These are phyloP conservation scores for Apiotrichum siamense DNA, from an alignment of 1,284 basidiomycete species.

Conservation along the genomic window DNA sequence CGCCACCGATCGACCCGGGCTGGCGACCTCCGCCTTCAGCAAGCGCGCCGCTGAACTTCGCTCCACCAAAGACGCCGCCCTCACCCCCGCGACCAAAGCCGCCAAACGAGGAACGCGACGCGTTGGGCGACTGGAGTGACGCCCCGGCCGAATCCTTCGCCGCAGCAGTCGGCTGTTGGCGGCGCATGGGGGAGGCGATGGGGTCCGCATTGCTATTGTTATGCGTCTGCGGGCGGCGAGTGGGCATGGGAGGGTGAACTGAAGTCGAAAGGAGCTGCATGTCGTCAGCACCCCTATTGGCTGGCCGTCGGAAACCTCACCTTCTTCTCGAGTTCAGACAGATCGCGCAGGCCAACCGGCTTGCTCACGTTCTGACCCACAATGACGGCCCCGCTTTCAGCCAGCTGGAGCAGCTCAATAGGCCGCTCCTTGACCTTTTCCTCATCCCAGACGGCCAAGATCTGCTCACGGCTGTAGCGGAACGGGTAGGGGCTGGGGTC, in stretches of 20 bases:
- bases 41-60: slow-evolving; percentile 30
- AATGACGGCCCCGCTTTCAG: slow-evolving; percentile 73
- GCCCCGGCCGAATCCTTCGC: not conserved
- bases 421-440: slow-evolving; percentile 66
- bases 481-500: slow-evolving; percentile 56
- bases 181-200: slow-evolving; percentile 7
- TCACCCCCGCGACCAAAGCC: slow-evolving; percentile 40
- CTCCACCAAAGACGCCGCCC: slow-evolving; percentile 36
- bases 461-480: slow-evolving; percentile 76
- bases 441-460: slow-evolving; percentile 76
- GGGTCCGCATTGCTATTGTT: not conserved
- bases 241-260: slow-evolving; percentile 33
- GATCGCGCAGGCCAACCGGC: slow-evolving; percentile 69
- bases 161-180: not conserved
- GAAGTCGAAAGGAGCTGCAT: slow-evolving; percentile 33
- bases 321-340: slow-evolving; percentile 80
- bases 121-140: slow-evolving; percentile 14
- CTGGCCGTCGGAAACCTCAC: slow-evolving; percentile 49
- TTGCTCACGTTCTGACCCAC: slow-evolving; percentile 67
- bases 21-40: slow-evolving; percentile 16
- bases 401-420: slow-evolving; percentile 58
- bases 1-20: slow-evolving; percentile 39
- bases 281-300: not conserved
- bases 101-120: slow-evolving; percentile 29
- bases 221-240: slow-evolving; percentile 21